Evolutionary conservation across 2,329 filamentous ascomycete species (phyloP).

Genomic region (Alternaria tenuissima): DNA sequence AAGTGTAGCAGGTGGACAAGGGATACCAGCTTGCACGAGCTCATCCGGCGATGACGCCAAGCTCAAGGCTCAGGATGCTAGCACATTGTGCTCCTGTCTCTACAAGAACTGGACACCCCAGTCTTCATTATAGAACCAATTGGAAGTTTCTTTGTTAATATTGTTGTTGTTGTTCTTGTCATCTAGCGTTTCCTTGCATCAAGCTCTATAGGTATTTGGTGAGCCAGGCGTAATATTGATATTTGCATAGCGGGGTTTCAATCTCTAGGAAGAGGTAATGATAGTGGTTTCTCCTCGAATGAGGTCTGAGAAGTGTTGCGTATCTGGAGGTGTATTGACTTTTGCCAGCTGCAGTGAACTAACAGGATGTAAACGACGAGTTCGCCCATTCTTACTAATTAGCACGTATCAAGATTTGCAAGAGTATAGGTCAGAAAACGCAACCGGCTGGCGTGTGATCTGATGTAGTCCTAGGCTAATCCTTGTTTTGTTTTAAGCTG

Average conservation of each 20-base stretch:
- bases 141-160: background rate
- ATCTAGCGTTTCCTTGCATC: slow-evolving; percentile 17
- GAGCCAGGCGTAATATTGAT: slow-evolving; percentile 9
- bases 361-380: too few relatives aligned
- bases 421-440: too few relatives aligned
- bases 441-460: too few relatives aligned
- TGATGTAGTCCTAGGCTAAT: too few relatives aligned
- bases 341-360: too few relatives aligned
- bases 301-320: too few relatives aligned
- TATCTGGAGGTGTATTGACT: too few relatives aligned
- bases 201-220: slow-evolving; percentile 7
- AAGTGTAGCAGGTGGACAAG: slow-evolving; percentile 57
- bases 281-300: background rate
- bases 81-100: slow-evolving; percentile 55
- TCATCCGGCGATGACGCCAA: slow-evolving; percentile 48
- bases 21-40: slow-evolving; percentile 64
- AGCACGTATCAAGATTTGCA: too few relatives aligned
- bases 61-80: slow-evolving; percentile 46
- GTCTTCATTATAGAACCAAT: slow-evolving; percentile 15
- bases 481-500: too few relatives aligned
- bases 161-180: background rate
- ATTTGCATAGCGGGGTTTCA: slow-evolving; percentile 11
- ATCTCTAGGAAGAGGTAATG: slow-evolving; percentile 4
- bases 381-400: too few relatives aligned
- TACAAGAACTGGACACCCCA: slow-evolving; percentile 54